Evolutionary conservation across 225 moss, liverwort and hornwort species (phyloP).

Genomic region (Antitrichia curtipendula): DNA sequence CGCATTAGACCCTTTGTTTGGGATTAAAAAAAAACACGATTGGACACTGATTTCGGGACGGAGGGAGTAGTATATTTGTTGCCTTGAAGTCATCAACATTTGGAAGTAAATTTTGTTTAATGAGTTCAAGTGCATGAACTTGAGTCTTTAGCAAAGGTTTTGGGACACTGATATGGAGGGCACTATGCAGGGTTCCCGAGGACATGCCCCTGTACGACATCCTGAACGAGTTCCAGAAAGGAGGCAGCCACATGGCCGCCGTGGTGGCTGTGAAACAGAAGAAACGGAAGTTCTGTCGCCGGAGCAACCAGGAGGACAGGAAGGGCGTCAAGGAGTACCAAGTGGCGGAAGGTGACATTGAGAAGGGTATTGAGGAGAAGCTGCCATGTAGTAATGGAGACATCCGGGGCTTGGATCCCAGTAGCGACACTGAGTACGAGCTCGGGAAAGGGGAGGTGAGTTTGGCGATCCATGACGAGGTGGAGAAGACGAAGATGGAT

Average conservation of each 20-base stretch:
- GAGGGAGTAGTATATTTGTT: neutral
- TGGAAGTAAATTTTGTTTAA: neutral
- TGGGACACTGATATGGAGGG: neutral
- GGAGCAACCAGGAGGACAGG: constrained; percentile 5
- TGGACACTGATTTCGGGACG: neutral
- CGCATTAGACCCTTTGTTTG: neutral
- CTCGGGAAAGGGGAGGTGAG: neutral
- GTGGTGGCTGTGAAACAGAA: constrained; percentile 4
- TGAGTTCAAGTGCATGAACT: neutral
- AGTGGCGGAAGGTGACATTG: constrained; percentile 6
- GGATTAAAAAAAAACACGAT: neutral
- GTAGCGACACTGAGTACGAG: neutral
- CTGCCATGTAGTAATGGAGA: neutral
- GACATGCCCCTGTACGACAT: constrained; percentile 1
- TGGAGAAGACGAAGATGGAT: neutral
- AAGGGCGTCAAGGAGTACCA: constrained; percentile 15
- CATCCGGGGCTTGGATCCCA: neutral
- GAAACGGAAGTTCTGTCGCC: neutral
- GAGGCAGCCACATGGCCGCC: constrained; percentile 9
- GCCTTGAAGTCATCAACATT: neutral
- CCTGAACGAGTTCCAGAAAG: constrained; percentile 10
- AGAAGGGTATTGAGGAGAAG: neutral
- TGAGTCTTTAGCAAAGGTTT: neutral
- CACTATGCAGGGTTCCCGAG: neutral
- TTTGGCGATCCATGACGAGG: neutral